Evolutionary conservation across 768 basidiomycete genomes (phyloP).

Genomic region (Pleurotus tuoliensis): DNA sequence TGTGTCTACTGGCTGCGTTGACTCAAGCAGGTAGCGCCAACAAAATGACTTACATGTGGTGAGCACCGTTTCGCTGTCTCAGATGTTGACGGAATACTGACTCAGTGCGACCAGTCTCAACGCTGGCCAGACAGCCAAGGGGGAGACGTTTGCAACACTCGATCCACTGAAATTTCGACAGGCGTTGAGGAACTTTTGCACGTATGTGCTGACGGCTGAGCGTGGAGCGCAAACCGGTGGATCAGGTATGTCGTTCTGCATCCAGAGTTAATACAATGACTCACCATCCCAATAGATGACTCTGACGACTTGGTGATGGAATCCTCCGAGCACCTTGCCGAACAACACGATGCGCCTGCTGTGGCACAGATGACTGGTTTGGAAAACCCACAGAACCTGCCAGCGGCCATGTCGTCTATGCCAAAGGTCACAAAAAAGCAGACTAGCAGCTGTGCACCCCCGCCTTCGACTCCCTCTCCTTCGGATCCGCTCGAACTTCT

Average conservation of each 20-base stretch:
- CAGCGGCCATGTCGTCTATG: not conserved
- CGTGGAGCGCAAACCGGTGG: too few species aligned
- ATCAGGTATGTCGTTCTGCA: too few species aligned
- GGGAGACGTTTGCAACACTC: not conserved
- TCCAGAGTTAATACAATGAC: too few species aligned
- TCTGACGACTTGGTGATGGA: too few species aligned
- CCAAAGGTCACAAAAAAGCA: not conserved
- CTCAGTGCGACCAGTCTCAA: not conserved
- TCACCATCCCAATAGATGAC: too few species aligned
- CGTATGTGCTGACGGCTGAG: too few species aligned
- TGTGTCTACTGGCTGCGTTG: not conserved
- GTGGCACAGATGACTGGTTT: not conserved
- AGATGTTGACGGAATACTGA: not conserved
- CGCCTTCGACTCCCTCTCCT: not conserved
- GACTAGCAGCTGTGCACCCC: not conserved
- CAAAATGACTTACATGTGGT: not conserved
- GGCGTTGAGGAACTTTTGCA: too few species aligned
- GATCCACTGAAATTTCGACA: too few species aligned
- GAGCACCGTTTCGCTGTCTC: not conserved
- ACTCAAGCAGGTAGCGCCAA: not conserved
- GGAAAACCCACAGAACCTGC: not conserved
- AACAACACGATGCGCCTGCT: too few species aligned
- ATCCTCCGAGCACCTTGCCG: too few species aligned
- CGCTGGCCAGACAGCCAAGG: not conserved
- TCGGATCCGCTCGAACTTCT: not conserved